phyloP scores from a whole-genome alignment of 2,329 filamentous ascomycete genomes.

The Cercospora canescens region DNA sequence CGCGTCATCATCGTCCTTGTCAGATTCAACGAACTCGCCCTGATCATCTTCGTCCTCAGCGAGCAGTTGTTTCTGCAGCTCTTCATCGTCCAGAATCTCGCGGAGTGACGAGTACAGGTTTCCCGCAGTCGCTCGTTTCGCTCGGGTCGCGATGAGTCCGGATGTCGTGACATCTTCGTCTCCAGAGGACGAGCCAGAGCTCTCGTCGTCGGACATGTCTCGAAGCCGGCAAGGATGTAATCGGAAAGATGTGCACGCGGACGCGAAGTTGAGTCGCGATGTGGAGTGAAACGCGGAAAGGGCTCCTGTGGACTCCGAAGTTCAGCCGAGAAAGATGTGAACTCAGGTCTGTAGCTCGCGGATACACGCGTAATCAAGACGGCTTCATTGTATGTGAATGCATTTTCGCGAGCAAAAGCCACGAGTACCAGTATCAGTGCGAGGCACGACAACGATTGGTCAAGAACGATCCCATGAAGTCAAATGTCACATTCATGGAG shows the following conservation, averaged over 20 bases:
- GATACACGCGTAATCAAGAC: no score
- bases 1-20: constrained; percentile 63
- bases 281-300: neutral
- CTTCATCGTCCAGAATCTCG: constrained; percentile 53
- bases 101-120: constrained; percentile 80
- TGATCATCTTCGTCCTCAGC: constrained; percentile 55
- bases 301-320: neutral
- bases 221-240: neutral
- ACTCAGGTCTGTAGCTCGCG: neutral
- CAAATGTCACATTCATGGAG: no score
- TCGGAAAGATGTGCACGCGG: neutral
- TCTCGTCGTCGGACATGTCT: constrained; percentile 30
- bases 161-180: constrained; percentile 31
- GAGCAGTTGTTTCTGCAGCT: constrained; percentile 43
- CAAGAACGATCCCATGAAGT: no score
- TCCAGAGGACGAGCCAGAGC: constrained; percentile 23
- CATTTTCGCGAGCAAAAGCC: no score
- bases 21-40: constrained; percentile 43
- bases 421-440: no score
- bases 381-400: no score
- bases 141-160: constrained; percentile 69
- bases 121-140: constrained; percentile 77
- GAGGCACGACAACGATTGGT: no score
- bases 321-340: neutral
- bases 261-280: constrained; percentile 1